Base-by-base conservation (phyloP, 805 yeast species). In the Candida nanaspora region DNA sequence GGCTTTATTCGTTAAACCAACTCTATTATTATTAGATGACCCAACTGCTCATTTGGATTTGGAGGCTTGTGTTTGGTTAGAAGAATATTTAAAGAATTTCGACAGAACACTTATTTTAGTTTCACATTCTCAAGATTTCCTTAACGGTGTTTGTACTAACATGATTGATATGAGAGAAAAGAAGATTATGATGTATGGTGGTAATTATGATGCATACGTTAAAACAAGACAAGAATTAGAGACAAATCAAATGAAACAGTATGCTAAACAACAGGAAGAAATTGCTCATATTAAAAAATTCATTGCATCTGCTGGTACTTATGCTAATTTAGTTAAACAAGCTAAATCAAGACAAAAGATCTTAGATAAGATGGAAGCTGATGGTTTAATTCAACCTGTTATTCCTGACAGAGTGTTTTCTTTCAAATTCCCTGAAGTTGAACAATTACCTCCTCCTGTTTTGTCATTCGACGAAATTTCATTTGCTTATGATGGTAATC, bases 41-140 rank as follows among this genome's bases (percentile, higher is more conserved):
- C 98, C 98, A 57, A 93, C 98, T 51, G 98, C 98, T 41, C 98
- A 93, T 70, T 86, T 93, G 78, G 98, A 93, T 73, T 76, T 93
- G 63, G 97, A 89, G 69, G 98, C 98, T 45, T 91, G 98, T 82
- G 98, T 93, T 61, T 93, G 98, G 98, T 76, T 93, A 66, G 98
- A 93, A 74, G 98, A 89, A 72, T 93, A 93, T 69, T 76, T 93
- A 61, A 91, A 87, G 74, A 75, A 87, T 65, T 93, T 84, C 65
- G 97, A 93, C 68, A 81, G 95, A 63, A 89, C 87, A 48, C 77
- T 93, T 66, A 89, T 93, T 36, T 73, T 93, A 48, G 97, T 89
- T 46, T 91, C 98, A 27, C 98, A 93, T 72, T 93, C 98, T 36
- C 96, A 88, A 74, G 98, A 93, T 84, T 93, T 93, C 95, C 74